Evolutionary conservation across 164 flowering plant species (phyloP).

Genomic region (Vitis riparia): DNA sequence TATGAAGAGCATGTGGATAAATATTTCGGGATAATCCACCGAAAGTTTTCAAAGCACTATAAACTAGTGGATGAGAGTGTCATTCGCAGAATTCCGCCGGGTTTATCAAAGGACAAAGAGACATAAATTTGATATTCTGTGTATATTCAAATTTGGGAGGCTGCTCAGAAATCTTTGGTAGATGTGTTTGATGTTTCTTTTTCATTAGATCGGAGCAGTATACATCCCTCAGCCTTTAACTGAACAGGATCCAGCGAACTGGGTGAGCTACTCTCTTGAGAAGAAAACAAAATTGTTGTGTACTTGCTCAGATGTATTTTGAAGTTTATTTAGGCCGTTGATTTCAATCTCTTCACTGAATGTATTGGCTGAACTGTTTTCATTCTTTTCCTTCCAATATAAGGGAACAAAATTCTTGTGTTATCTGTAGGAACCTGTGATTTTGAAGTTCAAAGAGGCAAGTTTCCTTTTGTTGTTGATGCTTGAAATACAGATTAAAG

Average conservation of each 20-base stretch:
- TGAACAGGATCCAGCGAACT: too few species aligned
- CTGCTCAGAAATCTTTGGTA: too few species aligned
- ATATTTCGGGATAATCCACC: constrained; percentile 64
- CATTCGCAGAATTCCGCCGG: constrained; percentile 58
- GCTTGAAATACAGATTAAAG: not conserved
- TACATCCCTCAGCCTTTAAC: too few species aligned
- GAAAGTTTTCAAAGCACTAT: constrained; percentile 62
- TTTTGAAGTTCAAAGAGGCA: not conserved
- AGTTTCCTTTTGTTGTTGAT: not conserved
- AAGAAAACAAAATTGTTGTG: too few species aligned
- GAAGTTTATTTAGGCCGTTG: too few species aligned
- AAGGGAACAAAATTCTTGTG: not conserved
- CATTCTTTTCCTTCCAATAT: not conserved
- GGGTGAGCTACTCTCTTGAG: too few species aligned
- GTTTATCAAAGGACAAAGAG: constrained; percentile 64
- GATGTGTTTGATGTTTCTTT: too few species aligned
- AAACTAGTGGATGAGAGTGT: constrained; percentile 75
- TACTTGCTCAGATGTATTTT: too few species aligned
- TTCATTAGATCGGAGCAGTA: too few species aligned
- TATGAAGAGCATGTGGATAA: constrained; percentile 60
- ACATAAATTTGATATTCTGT: constrained; percentile 13
- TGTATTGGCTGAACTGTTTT: not conserved
- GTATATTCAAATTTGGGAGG: not conserved
- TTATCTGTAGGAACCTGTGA: not conserved
- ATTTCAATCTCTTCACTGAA: not conserved